Evolutionary conservation across 2,329 filamentous ascomycete species (phyloP), one percentile per base, ranked within the genome.

Genomic region (Chaetomium olivaceum): DNA sequence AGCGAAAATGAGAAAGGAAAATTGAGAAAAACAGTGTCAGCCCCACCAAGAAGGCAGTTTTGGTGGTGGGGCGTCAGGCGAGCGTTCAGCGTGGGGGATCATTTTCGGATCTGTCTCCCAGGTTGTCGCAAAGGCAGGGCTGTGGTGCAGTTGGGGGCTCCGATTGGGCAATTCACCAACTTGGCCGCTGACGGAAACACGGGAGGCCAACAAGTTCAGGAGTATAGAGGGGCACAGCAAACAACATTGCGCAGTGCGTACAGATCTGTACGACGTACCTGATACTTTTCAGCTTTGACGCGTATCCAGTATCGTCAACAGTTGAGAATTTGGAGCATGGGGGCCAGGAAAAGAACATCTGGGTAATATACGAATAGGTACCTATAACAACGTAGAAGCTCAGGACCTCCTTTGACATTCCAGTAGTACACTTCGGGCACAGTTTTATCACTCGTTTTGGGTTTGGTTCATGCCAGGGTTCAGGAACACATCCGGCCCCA

Each of bases 1-100:
- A 16, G 64, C 5, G n/a, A 80, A 76, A 3, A 62, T 58, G 27
- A 36, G 11, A 36, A 36, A 12, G 12, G 12, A 36, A 57, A 39
- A 14, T 1, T 4, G n/a, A 33, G 48, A 52, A 63, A 57, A 58
- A 39, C 11, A 4, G 16, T 12, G 23, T 46, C 29, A 55, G 21
- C 48, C 21, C 55, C 56, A 63, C 54, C 43, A 31, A n/a, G 19
- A 51, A 11, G 29, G 51, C 51, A 62, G 52, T 23, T 31, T 25
- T 25, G 31, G 11, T 25, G 51, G 58, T 60, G 36, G 63, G 51
- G 58, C 27, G 4, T 29, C 4, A 11, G 25, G 16, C 39, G 39
- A n/a, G 39, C 16, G 31, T 52, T n/a, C 21, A 23, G 48, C 46
- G 64, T 66, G 60, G 60, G 64, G 56, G 59, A 48, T 50, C 43